Conservation (phyloP, 2,329 filamentous ascomycete genomes). For the Calonectria pseudoreteaudii region DNA sequence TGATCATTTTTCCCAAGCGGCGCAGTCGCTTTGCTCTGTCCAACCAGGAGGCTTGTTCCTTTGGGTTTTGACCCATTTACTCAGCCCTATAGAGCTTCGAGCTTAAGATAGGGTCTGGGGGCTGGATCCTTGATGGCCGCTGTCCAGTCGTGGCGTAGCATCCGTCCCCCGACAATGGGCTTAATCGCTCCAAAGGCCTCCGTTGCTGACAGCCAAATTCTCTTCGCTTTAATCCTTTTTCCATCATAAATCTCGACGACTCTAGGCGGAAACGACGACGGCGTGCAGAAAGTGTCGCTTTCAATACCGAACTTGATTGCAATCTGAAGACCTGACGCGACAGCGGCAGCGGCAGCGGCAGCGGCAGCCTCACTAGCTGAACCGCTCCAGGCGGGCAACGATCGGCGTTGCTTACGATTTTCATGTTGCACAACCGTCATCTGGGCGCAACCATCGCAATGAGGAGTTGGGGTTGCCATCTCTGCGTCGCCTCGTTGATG, state of each 20-base stretch:
- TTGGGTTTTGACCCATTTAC: slow-evolving; percentile 35
- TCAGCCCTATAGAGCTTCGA: slow-evolving; percentile 40
- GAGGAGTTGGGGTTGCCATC: slow-evolving; percentile 38
- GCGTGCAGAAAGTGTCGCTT: background rate
- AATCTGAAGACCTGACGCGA: background rate
- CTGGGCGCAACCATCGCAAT: slow-evolving; percentile 25
- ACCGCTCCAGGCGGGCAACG: slow-evolving; percentile 1
- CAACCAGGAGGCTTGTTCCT: slow-evolving; percentile 29
- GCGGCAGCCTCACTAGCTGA: background rate
- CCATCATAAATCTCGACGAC: background rate
- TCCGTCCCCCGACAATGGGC: slow-evolving; percentile 32
- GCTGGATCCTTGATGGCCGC: slow-evolving; percentile 33
- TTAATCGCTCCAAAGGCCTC: slow-evolving; percentile 38
- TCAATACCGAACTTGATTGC: background rate
- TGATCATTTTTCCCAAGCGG: slow-evolving; percentile 26
- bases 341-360: background rate
- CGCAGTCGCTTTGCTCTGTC: slow-evolving; percentile 24
- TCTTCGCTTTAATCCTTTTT: slow-evolving; percentile 26
- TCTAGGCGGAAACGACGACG: background rate
- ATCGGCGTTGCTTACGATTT: slow-evolving; percentile 13
- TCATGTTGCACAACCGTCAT: slow-evolving; percentile 26
- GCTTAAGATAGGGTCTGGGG: slow-evolving; percentile 22
- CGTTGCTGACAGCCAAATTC: slow-evolving; percentile 40
- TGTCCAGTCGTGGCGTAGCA: slow-evolving; percentile 43
- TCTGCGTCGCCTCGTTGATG: slow-evolving; percentile 33